Conservation (phyloP, 129 eudicot species). For the Dittrichia graveolens region DNA sequence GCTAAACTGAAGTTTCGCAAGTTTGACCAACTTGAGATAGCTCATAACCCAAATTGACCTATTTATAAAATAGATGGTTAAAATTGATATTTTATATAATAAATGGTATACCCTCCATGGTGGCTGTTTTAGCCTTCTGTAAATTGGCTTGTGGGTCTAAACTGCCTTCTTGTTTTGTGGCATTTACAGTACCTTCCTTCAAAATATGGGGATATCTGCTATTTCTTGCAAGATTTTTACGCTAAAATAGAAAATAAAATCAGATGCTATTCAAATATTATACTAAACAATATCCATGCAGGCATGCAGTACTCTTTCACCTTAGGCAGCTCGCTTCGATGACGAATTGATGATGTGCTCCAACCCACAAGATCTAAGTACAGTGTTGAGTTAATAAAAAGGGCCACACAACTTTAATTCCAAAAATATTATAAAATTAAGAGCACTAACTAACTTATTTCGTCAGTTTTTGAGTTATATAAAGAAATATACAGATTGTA, state of each 20-base stretch:
- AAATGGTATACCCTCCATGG: conserved; percentile 63
- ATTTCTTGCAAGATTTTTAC: conserved; percentile 44
- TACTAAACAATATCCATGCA: not conserved
- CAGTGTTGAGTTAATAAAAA: conserved; percentile 40
- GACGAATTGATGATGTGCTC: conserved; percentile 83
- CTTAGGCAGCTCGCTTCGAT: conserved; percentile 64
- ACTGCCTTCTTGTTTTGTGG: conserved; percentile 34
- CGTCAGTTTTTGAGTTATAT: not conserved
- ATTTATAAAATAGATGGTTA: not conserved
- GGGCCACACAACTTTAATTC: not conserved
- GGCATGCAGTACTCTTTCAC: conserved; percentile 29
- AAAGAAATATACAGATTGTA: not conserved
- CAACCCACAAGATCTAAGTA: conserved; percentile 80
- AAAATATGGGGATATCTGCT: conserved; percentile 67
- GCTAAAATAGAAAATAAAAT: conserved; percentile 40
- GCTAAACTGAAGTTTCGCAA: not conserved
- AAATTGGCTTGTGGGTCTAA: conserved; percentile 27
- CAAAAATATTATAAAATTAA: too few relatives aligned
- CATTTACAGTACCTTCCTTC: conserved; percentile 43
- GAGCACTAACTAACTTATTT: conserved; percentile 16
- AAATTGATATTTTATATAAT: not conserved
- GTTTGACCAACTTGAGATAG: not conserved
- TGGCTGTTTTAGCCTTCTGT: conserved; percentile 30
- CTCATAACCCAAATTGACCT: not conserved
- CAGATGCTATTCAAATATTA: conserved; percentile 19